phyloP scores from a whole-genome alignment of 192 early-diverging fungal species.

The Backusella circina region DNA sequence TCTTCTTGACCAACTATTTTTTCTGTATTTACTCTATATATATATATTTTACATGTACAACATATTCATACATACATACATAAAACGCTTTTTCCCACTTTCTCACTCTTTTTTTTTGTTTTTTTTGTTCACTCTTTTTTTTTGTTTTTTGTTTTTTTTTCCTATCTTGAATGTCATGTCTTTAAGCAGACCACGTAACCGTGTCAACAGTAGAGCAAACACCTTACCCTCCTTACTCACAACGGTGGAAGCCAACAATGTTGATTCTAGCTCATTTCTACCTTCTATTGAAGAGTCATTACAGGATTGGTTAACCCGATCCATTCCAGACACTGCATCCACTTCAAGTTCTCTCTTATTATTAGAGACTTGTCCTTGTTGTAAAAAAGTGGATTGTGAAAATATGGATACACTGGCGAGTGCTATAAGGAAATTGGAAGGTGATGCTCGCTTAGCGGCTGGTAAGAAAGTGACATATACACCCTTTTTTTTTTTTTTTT shows the following conservation, averaged over 20 bases:
- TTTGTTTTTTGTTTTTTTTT: background rate
- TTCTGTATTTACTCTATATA: background rate
- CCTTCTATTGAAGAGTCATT: conserved; percentile 14
- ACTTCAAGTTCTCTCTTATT: background rate
- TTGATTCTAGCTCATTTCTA: background rate
- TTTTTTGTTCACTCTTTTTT: background rate
- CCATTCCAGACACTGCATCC: conserved; percentile 9
- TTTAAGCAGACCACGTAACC: conserved; percentile 1
- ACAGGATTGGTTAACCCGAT: conserved; percentile 23
- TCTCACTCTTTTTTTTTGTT: background rate
- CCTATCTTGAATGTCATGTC: background rate
- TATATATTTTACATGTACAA: background rate
- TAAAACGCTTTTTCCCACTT: background rate
- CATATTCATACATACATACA: background rate
- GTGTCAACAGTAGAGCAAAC: conserved; percentile 8
- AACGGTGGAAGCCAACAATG: background rate
- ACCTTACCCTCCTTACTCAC: background rate
- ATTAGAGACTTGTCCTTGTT: conserved; percentile 14
- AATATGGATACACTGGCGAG: conserved; percentile 7
- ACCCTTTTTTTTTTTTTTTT: background rate
- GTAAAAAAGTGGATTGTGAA: conserved; percentile 9
- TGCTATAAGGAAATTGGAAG: conserved; percentile 19
- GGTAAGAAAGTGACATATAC: conserved; percentile 2
- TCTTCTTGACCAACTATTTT: background rate
- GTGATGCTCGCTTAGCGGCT: conserved; percentile 22